These are phyloP conservation scores for Lecanicillium sp. DNA, from an alignment of 2,329 filamentous ascomycete genomes.

Conservation along the genomic window DNA sequence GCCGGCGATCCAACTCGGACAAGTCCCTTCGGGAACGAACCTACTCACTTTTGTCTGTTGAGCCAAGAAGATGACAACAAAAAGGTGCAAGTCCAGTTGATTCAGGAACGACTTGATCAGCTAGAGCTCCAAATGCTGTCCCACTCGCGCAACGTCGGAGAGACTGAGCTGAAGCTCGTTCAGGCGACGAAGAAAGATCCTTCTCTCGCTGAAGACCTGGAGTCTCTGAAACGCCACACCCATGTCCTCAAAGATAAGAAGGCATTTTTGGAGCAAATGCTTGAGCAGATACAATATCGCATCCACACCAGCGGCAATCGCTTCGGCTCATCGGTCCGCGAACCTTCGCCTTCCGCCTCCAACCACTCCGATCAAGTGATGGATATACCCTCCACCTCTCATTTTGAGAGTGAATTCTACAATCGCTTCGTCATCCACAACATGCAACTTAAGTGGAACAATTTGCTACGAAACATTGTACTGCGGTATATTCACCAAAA, in stretches of 20 bases:
- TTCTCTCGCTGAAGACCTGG: conserved; percentile 51
- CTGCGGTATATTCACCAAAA: conserved; percentile 96
- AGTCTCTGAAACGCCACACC: conserved; percentile 52
- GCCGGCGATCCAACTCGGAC: conserved; percentile 74
- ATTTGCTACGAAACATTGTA: conserved; percentile 89
- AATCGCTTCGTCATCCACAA: conserved; percentile 99
- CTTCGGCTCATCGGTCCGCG: conserved; percentile 8
- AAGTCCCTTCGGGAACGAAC: conserved; percentile 88
- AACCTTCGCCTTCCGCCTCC: conserved; percentile 6
- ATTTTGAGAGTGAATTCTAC: conserved; percentile 91
- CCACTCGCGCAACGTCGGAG: conserved; percentile 66
- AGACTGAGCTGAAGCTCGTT: conserved; percentile 64
- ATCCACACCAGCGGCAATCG: conserved; percentile 26
- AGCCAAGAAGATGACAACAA: conserved; percentile 83
- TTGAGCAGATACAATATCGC: conserved; percentile 41
- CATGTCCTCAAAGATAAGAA: conserved; percentile 52
- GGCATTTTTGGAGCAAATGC: conserved; percentile 52
- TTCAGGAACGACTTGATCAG: conserved; percentile 72
- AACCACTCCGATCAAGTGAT: conserved; percentile 37
- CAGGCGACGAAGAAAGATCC: conserved; percentile 44
- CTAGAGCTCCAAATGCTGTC: conserved; percentile 71
- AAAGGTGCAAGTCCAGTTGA: conserved; percentile 78
- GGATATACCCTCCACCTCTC: conserved; percentile 64
- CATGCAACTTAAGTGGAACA: conserved; percentile 97
- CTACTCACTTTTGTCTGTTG: conserved; percentile 94